phyloP scores from a whole-genome alignment of 106 monocot species.

The Vanilla planifolia region DNA sequence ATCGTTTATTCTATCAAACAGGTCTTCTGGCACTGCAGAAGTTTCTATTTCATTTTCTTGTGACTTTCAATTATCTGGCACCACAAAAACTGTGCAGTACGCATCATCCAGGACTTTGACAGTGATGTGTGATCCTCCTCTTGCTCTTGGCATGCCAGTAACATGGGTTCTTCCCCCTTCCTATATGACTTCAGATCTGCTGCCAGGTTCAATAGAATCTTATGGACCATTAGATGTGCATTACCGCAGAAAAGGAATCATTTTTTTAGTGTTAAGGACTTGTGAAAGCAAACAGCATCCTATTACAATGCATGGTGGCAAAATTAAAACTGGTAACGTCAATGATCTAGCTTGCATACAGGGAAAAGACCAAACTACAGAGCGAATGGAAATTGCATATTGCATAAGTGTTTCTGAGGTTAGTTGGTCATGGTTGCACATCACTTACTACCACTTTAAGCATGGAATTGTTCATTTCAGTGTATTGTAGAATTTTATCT shows the following conservation, averaged over 20 bases:
- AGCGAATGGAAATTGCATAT: constrained; percentile 78
- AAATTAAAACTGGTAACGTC: constrained; percentile 66
- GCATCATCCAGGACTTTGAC: constrained; percentile 45
- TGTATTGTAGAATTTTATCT: not conserved
- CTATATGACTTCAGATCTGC: constrained; percentile 61
- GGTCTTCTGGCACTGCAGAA: constrained; percentile 75
- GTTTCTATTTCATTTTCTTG: constrained; percentile 79
- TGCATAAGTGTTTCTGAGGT: constrained; percentile 91
- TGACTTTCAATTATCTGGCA: constrained; percentile 46
- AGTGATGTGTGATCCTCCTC: constrained; percentile 69
- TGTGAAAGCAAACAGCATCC: constrained; percentile 38
- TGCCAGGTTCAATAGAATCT: constrained; percentile 39
- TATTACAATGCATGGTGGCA: constrained; percentile 49
- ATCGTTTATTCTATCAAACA: constrained; percentile 15
- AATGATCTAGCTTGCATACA: constrained; percentile 65
- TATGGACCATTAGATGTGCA: constrained; percentile 18
- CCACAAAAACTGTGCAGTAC: constrained; percentile 29
- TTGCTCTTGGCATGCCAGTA: constrained; percentile 73
- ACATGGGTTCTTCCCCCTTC: constrained; percentile 95
- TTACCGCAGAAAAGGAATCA: constrained; percentile 18
- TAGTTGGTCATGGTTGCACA: constrained; percentile 9
- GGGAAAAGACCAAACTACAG: constrained; percentile 64
- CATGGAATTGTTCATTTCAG: not conserved
- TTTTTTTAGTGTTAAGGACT: constrained; percentile 57
- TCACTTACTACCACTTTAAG: not conserved